A percentile compares a stretch with the other conserved stretches of the same genome.
These are phyloP conservation scores for Apiotrichum gracile DNA, from an alignment of 1,284 basidiomycete species.

Conservation along the genomic window DNA sequence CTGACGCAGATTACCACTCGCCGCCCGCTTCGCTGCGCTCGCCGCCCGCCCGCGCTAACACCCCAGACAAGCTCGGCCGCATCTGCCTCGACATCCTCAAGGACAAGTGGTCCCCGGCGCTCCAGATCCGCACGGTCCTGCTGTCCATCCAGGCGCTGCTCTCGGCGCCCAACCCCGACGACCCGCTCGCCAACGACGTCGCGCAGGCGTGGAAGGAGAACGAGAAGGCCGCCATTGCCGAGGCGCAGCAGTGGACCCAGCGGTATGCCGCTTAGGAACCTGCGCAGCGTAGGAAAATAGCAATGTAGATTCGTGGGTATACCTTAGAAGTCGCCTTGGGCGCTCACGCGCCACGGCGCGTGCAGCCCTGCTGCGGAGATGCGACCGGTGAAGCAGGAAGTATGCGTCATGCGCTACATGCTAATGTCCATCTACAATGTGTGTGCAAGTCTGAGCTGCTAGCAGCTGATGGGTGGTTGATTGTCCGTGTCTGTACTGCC, in stretches of 20 bases:
- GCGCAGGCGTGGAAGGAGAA: constrained; percentile 99
- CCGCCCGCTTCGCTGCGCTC: too few relatives aligned
- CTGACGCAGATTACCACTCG: too few relatives aligned
- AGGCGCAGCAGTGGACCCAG: constrained; percentile 84
- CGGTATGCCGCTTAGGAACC: constrained; percentile 6
- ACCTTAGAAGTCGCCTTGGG: not conserved
- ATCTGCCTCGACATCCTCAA: constrained; percentile 98
- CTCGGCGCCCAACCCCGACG: constrained; percentile 94
- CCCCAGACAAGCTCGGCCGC: constrained; percentile 85
- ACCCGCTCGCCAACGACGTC: constrained; percentile 84
- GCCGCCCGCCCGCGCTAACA: not conserved
- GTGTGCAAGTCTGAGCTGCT: too few relatives aligned
- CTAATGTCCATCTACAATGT: not conserved
- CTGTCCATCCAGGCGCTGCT: constrained; percentile 94
- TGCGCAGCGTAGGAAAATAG: not conserved
- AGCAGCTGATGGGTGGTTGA: too few relatives aligned
- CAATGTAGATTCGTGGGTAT: not conserved
- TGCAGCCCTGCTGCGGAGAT: too few relatives aligned
- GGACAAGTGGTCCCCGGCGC: constrained; percentile 98
- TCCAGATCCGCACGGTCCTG: constrained; percentile 96
- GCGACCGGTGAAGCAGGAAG: too few relatives aligned
- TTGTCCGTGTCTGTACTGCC: too few relatives aligned
- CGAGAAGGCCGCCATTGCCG: constrained; percentile 81
- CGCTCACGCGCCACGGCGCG: too few relatives aligned
- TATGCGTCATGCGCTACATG: too few relatives aligned